Evolutionary conservation across 1,284 basidiomycete species (phyloP), one percentile per base, ranked within the genome.

Genomic region (Papiliotrema fonsecae): DNA sequence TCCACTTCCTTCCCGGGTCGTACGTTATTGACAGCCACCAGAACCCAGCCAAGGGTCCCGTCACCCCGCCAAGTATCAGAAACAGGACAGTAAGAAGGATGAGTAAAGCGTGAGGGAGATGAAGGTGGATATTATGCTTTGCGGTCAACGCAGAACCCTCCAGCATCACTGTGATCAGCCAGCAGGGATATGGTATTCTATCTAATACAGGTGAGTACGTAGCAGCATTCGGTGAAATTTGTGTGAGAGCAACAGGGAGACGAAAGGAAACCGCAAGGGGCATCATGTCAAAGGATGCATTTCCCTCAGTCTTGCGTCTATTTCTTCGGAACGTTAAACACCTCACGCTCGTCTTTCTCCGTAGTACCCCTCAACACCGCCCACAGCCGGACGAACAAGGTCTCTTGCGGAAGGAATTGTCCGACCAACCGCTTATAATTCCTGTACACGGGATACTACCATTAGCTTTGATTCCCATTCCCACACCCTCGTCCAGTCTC

Each of bases 371-470:
- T 46, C 6, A 62, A 11, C n/a, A 45, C 54, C 9, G 64, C 55
- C 64, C 66, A 76, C 2, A 75, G 13, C 32, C 57, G 65, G 30
- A 73, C 63, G 42, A 73, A 41, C 2, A 68, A 43, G 0, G 85
- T 86, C 48, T 77, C 66, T 46, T 79, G 60, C 5, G 84, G 84
- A 10, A 77, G 69, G 66, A 93, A 92, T 83, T 89, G 88, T 22
- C 81, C 84, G n/a, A 93, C 88, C 19, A 89, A 78, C 55, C 77
- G 70, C 67, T 83, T 81, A 69, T 93, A 93, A 16, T 82, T 81
- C 16, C 63, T 62, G 72, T 93, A 94, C 4, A 77, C 79, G 5
- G 86, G 83, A 64, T 94, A 94, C 67, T 73, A 1, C 26, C 6
- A 35, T 55, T 45, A 55, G 51, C 41, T 10, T 11, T 27, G 16